A percentile compares a stretch with the other conserved stretches of the same genome.
phyloP scores from a whole-genome alignment of 2,329 filamentous ascomycete genomes.

The Myriosclerotinia duriaeana region DNA sequence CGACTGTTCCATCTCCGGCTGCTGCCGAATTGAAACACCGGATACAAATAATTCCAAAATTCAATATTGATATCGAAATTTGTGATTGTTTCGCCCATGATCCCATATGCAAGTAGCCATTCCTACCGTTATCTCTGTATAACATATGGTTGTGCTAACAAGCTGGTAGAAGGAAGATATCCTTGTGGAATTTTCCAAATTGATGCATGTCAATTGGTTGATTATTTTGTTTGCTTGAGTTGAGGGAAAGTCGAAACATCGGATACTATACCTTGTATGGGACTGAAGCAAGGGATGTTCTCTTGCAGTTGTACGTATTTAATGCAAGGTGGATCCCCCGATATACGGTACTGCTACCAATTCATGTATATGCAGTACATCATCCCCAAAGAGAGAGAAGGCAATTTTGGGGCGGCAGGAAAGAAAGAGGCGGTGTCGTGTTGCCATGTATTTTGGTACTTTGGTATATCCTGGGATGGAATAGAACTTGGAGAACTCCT shows the following conservation, averaged over 20 bases:
- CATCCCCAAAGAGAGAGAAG: slow-evolving; percentile 1
- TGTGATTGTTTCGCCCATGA: slow-evolving; percentile 12
- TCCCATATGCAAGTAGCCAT: slow-evolving; percentile 23
- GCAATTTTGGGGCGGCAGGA: slow-evolving; percentile 12
- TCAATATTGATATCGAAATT: slow-evolving; percentile 15
- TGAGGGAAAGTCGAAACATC: neutral
- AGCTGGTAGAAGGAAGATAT: neutral
- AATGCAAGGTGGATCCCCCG: slow-evolving; percentile 15
- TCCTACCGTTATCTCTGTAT: slow-evolving; percentile 17
- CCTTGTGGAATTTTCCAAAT: neutral
- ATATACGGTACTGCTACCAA: slow-evolving; percentile 9
- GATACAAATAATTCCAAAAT: slow-evolving; percentile 8
- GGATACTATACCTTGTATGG: slow-evolving; percentile 5
- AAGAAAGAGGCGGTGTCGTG: slow-evolving; percentile 17
- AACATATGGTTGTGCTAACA: slow-evolving; percentile 9
- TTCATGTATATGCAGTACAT: slow-evolving; percentile 19
- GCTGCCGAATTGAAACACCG: slow-evolving; percentile 17
- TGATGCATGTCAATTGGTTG: neutral
- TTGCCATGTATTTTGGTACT: slow-evolving; percentile 12
- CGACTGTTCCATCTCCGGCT: slow-evolving; percentile 17
- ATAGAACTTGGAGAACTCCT: neutral
- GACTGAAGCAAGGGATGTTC: slow-evolving; percentile 18
- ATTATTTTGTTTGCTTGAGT: neutral
- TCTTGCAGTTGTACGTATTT: slow-evolving; percentile 5
- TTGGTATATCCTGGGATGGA: slow-evolving; percentile 10